phyloP scores from a whole-genome alignment of 2,329 filamentous ascomycete genomes.

The Fusarium subtropicale region DNA sequence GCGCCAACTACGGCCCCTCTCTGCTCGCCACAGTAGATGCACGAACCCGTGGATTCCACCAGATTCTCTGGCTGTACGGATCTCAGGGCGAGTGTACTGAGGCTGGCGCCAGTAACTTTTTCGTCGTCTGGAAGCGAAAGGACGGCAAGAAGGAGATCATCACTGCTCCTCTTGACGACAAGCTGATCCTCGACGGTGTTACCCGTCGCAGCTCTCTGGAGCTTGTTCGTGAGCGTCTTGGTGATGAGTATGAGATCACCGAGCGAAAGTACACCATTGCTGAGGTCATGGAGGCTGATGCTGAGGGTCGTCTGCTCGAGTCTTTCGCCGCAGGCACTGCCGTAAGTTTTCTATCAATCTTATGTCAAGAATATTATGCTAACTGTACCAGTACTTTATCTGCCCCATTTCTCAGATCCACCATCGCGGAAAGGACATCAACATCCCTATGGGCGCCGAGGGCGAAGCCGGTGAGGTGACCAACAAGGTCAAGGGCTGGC shows the following conservation, averaged over 20 bases:
- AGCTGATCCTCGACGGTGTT: constrained; percentile 87
- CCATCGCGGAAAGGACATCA: constrained; percentile 72
- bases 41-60: constrained; percentile 78
- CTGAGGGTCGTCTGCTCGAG: constrained; percentile 83
- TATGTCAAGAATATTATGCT: constrained; percentile 6
- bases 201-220: constrained; percentile 85
- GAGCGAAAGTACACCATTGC: constrained; percentile 86
- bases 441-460: constrained; percentile 69
- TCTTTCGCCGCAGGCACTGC: constrained; percentile 90
- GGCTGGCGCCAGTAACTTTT: constrained; percentile 93
- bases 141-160: constrained; percentile 72
- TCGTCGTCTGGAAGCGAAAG: constrained; percentile 77
- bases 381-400: constrained; percentile 71
- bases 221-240: constrained; percentile 73
- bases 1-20: constrained; percentile 91
- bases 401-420: constrained; percentile 75
- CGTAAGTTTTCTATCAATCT: constrained; percentile 62
- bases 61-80: constrained; percentile 95
- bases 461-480: constrained; percentile 66
- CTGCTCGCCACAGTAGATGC: constrained; percentile 84
- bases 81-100: constrained; percentile 83
- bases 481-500: constrained; percentile 72
- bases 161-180: constrained; percentile 84
- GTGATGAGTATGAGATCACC: constrained; percentile 73
- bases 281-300: constrained; percentile 77